Base-by-base conservation (phyloP, 78 protist genomes). In the Blattamonas nauphoetae region DNA sequence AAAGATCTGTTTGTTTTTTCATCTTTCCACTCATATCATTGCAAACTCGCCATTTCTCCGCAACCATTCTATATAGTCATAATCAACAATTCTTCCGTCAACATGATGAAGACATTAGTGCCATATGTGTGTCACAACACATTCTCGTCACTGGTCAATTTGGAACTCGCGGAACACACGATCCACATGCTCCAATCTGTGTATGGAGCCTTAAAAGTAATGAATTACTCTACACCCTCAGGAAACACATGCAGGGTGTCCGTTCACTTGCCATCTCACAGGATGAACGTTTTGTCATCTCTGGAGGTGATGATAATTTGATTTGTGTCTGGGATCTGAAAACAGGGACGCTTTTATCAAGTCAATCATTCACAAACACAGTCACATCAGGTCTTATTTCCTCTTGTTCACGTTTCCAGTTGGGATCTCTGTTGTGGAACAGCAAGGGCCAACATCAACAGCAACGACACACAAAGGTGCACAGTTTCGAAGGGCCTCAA, bases 11-110 rank as follows among this genome's bases (percentile, higher is more conserved):
- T 21, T 79, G 83, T 79, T 6, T 79, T 21, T 46, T 46, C 64
- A 21, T 46, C 64, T 6, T 6, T 6, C 6, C 64, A 6, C 6
- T 5, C 35, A 21, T 5, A 46, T 6, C 64, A 46, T 6, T 6
- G n/a, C n/a, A n/a, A n/a, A n/a, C n/a, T n/a, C n/a, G n/a, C n/a
- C n/a, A n/a, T n/a, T n/a, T n/a, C n/a, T n/a, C n/a, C n/a, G n/a
- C n/a, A n/a, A n/a, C n/a, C n/a, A n/a, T n/a, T 79, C 83, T 79
- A 32, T 79, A 32, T 38, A 79, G 83, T 33, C 83, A 79, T 79
- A 6, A 79, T 5, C 83, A 79, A 21, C 42, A 4, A 6, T 79
- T 79, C 41, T 21, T 79, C 42, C 33, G 83, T 4, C 43, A 11
- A 4, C 83, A 79, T 21, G 6, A 4, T 5, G 83, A 79, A 33